These are phyloP conservation scores for Ganoderma meredithae DNA, from an alignment of 1,284 basidiomycete genomes.

Conservation along the genomic window DNA sequence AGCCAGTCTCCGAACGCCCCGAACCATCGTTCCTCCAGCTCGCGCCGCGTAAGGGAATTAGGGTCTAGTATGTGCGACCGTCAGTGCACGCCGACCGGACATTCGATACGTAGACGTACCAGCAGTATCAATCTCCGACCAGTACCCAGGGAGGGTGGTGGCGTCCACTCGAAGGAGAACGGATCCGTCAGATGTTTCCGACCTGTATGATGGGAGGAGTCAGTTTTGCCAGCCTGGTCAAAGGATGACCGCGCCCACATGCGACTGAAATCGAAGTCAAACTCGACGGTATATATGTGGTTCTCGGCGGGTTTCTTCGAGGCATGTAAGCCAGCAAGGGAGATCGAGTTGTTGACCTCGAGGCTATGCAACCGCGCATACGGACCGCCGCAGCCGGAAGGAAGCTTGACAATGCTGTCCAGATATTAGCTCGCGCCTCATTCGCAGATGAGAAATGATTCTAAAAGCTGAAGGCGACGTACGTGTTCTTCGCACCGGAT, in stretches of 20 bases:
- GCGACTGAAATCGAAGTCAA: slow-evolving; percentile 1
- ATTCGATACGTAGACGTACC: not conserved
- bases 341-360: not conserved
- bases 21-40: slow-evolving; percentile 23
- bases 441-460: not conserved
- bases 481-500: not conserved
- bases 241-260: not conserved
- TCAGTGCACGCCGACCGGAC: not conserved
- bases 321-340: not conserved
- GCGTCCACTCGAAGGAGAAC: not conserved
- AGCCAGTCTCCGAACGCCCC: slow-evolving; percentile 23
- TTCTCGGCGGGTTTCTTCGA: not conserved
- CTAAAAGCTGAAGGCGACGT: not conserved
- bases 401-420: not conserved
- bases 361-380: not conserved
- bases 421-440: not conserved
- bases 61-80: slow-evolving; percentile 7
- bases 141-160: not conserved
- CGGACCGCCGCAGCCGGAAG: slow-evolving; percentile 12
- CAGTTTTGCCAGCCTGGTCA: not conserved
- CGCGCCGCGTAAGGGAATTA: slow-evolving; percentile 12
- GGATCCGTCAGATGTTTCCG: not conserved
- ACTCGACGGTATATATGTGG: not conserved
- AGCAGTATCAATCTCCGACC: not conserved
- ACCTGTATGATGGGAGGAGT: not conserved